Conservation (phyloP, 2,329 filamentous ascomycete genomes). For the Coleophoma crateriformis region DNA sequence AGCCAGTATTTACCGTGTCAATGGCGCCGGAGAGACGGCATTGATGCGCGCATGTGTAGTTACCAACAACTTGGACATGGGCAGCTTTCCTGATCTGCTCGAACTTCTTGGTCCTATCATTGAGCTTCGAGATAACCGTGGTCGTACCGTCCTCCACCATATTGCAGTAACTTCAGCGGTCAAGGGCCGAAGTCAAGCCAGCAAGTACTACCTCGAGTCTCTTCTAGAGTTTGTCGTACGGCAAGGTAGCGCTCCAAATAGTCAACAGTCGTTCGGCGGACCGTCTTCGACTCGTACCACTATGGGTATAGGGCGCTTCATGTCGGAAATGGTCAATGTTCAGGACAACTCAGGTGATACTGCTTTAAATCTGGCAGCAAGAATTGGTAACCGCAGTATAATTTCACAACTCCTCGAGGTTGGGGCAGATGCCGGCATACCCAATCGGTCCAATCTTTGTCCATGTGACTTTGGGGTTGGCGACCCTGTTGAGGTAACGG, state of each 20-base stretch:
- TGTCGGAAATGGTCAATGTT: slow-evolving; percentile 94
- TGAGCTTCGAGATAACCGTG: slow-evolving; percentile 82
- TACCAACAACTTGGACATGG: slow-evolving; percentile 89
- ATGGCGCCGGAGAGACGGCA: slow-evolving; percentile 84
- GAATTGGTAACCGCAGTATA: slow-evolving; percentile 89
- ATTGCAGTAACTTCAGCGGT: slow-evolving; percentile 95
- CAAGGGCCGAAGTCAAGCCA: slow-evolving; percentile 85
- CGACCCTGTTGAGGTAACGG: slow-evolving; percentile 44
- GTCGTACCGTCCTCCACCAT: slow-evolving; percentile 89
- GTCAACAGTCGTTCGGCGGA: slow-evolving; percentile 32
- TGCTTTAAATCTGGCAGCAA: slow-evolving; percentile 85
- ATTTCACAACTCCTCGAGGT: slow-evolving; percentile 96
- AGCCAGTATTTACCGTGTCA: slow-evolving; percentile 82
- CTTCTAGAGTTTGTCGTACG: slow-evolving; percentile 91
- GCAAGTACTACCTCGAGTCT: slow-evolving; percentile 93
- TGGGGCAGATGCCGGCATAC: slow-evolving; percentile 85
- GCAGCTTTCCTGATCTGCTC: slow-evolving; percentile 83
- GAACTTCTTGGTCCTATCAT: slow-evolving; percentile 87
- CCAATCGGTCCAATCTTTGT: slow-evolving; percentile 82
- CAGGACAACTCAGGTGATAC: slow-evolving; percentile 94
- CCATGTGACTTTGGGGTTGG: slow-evolving; percentile 95
- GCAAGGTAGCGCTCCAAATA: slow-evolving; percentile 63
- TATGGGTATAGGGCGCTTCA: slow-evolving; percentile 87
- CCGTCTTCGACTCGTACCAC: slow-evolving; percentile 10
- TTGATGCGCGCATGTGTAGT: slow-evolving; percentile 89